Base-by-base conservation (phyloP, 2,329 filamentous ascomycete genomes). In the Trichoderma semiorbis region DNA sequence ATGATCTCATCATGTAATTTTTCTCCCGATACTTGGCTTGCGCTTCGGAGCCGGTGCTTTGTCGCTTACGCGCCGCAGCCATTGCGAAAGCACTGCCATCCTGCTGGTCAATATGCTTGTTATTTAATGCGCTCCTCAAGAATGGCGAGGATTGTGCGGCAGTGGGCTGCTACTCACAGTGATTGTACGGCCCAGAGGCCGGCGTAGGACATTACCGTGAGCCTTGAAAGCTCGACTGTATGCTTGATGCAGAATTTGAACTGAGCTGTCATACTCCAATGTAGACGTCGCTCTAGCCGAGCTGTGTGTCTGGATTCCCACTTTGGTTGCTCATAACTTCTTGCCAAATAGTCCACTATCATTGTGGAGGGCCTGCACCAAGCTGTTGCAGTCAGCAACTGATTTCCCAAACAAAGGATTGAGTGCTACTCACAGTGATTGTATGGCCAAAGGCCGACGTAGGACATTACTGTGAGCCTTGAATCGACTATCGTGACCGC, bases 171-270 rank as follows among this genome's bases (percentile, higher is more conserved):
- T 39, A 39, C 36, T 39, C 36, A 39, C 34, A 36, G 34, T 36
- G 34, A 36, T 36, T 36, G 6, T 36, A 36, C 14, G 14, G 34
- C 14, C 34, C 0, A 36, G 34, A 36, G 34, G 34, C 34, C 5
- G 34, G 34, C 34, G 34, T 36, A 16, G 34, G 34, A 36, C 36
- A 39, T 39, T 39, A 39, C 36, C 36, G 36, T 39, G 36, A 39
- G 36, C 36, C 14, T 39, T 7, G 36, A 39, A 39, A 7, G 74
- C 77, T 65, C 67, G 68, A 30, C 74, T 61, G 69, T 76, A 78
- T 5, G 75, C 14, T 36, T 72, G 36, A 14, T 36, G 74, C 8
- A 76, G 77, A 24, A 64, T 67, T 18, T 70, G 69, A 34, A 63
- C 16, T 3, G 69, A 66, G 14, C 75, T 72, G 24, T 74, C 69